Conservation (phyloP, 768 basidiomycete genomes). For the Lyophyllum decastes region DNA sequence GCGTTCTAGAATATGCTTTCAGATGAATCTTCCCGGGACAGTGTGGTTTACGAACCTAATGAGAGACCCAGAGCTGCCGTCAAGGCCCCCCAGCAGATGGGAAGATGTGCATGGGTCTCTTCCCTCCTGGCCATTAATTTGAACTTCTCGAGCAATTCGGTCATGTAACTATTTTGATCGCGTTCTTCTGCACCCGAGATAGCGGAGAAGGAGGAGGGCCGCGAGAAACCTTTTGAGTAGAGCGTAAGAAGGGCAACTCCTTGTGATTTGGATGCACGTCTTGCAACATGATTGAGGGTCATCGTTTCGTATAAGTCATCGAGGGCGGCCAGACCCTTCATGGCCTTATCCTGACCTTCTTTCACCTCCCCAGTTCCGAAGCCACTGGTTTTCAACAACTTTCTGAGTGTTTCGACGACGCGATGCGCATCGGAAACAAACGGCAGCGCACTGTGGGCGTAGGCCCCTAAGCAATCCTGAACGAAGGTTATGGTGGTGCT, state of each 20-base stretch:
- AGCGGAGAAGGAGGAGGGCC: constrained; percentile 40
- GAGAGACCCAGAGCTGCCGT: constrained; percentile 75
- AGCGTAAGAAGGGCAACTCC: constrained; percentile 91
- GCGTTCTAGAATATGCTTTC: constrained; percentile 53
- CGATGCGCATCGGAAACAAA: constrained; percentile 78
- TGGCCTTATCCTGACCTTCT: constrained; percentile 22
- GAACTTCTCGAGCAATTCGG: constrained; percentile 59
- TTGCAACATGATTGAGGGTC: constrained; percentile 87
- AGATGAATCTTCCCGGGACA: not conserved
- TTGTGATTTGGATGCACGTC: constrained; percentile 87
- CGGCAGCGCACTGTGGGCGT: constrained; percentile 73
- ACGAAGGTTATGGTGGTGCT: constrained; percentile 58
- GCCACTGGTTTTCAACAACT: not conserved
- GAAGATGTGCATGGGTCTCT: constrained; percentile 77
- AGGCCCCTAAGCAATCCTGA: constrained; percentile 72
- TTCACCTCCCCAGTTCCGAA: constrained; percentile 6
- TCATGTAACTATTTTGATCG: constrained; percentile 28
- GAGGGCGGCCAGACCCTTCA: constrained; percentile 52
- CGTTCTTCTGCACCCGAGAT: constrained; percentile 21
- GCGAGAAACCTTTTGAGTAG: constrained; percentile 78
- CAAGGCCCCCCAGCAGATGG: constrained; percentile 88
- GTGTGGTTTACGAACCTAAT: constrained; percentile 48
- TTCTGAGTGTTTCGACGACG: constrained; percentile 30
- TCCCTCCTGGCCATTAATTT: constrained; percentile 70
- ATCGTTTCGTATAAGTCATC: constrained; percentile 83